Conservation (phyloP, 345 rosid species). For the Gossypium ekmanianum region DNA sequence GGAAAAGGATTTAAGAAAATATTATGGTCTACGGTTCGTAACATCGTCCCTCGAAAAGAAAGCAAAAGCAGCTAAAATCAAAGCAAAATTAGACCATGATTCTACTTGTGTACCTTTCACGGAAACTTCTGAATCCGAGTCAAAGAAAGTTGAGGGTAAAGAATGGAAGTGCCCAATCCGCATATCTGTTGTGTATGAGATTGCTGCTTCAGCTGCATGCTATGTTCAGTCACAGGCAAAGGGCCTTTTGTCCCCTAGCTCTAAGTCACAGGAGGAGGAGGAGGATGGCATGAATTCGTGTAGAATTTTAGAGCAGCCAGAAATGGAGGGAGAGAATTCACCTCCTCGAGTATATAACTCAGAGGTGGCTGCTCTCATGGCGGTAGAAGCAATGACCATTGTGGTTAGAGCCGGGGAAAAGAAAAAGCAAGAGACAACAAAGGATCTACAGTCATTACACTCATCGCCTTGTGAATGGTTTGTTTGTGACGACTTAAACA, state of each 20-base stretch:
- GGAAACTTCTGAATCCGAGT: conserved; percentile 14
- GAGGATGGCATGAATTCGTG: conserved; percentile 12
- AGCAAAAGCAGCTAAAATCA: conserved; percentile 52
- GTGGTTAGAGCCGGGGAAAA: conserved; percentile 87
- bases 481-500: conserved; percentile 69
- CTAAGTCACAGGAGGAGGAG: conserved; percentile 14
- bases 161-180: conserved; percentile 34
- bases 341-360: conserved; percentile 47
- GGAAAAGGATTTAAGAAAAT: conserved; percentile 52
- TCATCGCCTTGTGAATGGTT: conserved; percentile 95
- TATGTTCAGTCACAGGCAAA: conserved; percentile 58
- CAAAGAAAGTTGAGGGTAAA: background rate
- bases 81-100: conserved; percentile 55
- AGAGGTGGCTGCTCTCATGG: conserved; percentile 75
- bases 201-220: conserved; percentile 93
- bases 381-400: conserved; percentile 78
- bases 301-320: conserved; percentile 16
- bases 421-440: conserved; percentile 72
- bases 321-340: conserved; percentile 28
- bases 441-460: conserved; percentile 67
- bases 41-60: conserved; percentile 85
- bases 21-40: conserved; percentile 59
- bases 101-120: conserved; percentile 32
- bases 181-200: conserved; percentile 61
- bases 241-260: conserved; percentile 33